phyloP scores from a whole-genome alignment of 306 rosid genomes.

The Citrullus mucosospermus region DNA sequence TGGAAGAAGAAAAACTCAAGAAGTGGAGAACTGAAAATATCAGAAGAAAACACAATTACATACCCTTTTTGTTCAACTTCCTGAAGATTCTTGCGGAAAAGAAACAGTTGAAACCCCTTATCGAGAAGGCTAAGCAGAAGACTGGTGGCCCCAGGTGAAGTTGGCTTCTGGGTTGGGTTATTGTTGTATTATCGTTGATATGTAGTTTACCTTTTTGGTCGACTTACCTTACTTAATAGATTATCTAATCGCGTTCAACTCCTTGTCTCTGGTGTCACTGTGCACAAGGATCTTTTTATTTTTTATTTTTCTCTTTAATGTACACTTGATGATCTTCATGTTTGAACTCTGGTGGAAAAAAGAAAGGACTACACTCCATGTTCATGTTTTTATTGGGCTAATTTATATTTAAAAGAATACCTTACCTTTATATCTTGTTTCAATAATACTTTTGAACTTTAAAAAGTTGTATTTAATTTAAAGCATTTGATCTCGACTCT shows the following conservation, averaged over 20 bases:
- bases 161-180: not conserved
- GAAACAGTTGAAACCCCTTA: conserved; percentile 97
- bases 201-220: not conserved
- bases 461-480: too few relatives aligned
- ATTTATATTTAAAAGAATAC: too few relatives aligned
- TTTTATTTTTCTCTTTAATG: not conserved
- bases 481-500: too few relatives aligned
- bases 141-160: conserved; percentile 48
- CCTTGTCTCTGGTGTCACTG: not conserved
- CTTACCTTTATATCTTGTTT: too few relatives aligned
- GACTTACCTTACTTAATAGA: not conserved
- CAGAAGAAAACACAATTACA: conserved; percentile 91
- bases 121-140: conserved; percentile 94
- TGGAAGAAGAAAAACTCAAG: conserved; percentile 91
- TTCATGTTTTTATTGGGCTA: not conserved
- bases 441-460: too few relatives aligned
- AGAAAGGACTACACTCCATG: not conserved
- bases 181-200: not conserved
- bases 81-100: conserved; percentile 94
- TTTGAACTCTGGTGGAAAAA: not conserved
- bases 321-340: not conserved
- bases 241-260: not conserved
- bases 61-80: conserved; percentile 92
- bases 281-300: not conserved
- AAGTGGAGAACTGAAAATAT: conserved; percentile 93